Base-by-base conservation (phyloP, 2,329 filamentous ascomycete genomes). In the Penicillium nordicum region DNA sequence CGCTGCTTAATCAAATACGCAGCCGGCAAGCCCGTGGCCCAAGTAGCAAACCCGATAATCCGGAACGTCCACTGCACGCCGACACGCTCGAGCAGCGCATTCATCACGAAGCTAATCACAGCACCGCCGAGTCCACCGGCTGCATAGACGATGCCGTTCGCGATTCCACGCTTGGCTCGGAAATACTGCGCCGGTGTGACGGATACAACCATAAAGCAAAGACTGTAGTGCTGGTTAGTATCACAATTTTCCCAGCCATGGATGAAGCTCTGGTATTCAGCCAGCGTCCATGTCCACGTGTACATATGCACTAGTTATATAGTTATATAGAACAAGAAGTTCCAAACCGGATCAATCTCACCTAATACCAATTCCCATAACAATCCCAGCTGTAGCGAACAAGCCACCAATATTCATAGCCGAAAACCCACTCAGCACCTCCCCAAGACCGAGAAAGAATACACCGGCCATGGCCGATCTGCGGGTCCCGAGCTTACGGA, bases 111-210 rank as follows among this genome's bases (percentile, higher is more conserved):
- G 52, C 77, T 80, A 48, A 81, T 80, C 3, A 79, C 76, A 0
- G 83, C 78, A 9, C 81, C 84, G 4, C 84, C 84, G 4, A 85
- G 72, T 0, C 83, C 84, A 7, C 82, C 82, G 0, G 58, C 67
- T 5, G 67, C 67, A 29, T 69, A 70, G 11, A 70, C 67, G 1
- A 70, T 69, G 0, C 82, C 83, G 56, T 84, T 84, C 0, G 82
- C 83, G 0, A 84, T 68, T 0, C 82, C 83, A 3, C 81, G 78
- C 57, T 78, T 82, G 2, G 72, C 72, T 43, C 69, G 76, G 57
- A 86, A 85, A 59, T 83, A 85, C 58, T 84, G 82, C 0, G 81
- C 75, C 3, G 82, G 76, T 0, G 77, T 74, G 0, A 76, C 73
- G 2, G 78, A 79, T n/a, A 78, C 73, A 2, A 63, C 76, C 72